A percentile compares a stretch with the other conserved stretches of the same genome.
Evolutionary conservation across 1,284 basidiomycete genomes (phyloP).

Genomic region (Ceratobasidium sp.): DNA sequence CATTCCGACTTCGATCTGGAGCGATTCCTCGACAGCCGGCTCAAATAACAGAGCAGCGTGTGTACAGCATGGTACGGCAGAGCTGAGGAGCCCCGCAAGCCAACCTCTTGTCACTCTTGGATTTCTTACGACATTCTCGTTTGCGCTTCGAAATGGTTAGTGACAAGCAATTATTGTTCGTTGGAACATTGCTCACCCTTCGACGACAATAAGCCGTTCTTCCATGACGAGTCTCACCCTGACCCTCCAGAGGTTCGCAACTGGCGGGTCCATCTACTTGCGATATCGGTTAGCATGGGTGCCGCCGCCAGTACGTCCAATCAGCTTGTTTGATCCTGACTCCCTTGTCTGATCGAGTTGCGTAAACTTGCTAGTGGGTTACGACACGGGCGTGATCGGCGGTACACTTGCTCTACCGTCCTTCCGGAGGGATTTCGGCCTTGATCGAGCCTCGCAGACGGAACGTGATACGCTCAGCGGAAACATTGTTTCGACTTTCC

Average conservation of each 20-base stretch:
- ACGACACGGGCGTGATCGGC: slow-evolving; percentile 49
- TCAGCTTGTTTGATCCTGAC: slow-evolving; percentile 6
- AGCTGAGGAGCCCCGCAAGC: slow-evolving; percentile 30
- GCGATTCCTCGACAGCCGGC: neutral
- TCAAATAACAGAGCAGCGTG: slow-evolving; percentile 25
- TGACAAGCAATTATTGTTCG: neutral
- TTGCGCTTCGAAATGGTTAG: slow-evolving; percentile 20
- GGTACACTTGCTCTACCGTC: slow-evolving; percentile 47
- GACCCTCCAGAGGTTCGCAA: slow-evolving; percentile 34
- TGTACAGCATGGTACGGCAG: slow-evolving; percentile 2
- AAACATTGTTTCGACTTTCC: slow-evolving; percentile 52
- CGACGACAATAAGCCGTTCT: slow-evolving; percentile 5
- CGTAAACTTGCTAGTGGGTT: slow-evolving; percentile 39
- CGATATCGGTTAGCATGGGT: slow-evolving; percentile 35
- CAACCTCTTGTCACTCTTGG: slow-evolving; percentile 19
- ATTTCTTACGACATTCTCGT: slow-evolving; percentile 7
- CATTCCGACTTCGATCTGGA: neutral
- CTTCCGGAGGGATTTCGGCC: slow-evolving; percentile 46
- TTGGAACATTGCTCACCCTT: neutral
- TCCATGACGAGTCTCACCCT: slow-evolving; percentile 26
- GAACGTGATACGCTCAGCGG: slow-evolving; percentile 44
- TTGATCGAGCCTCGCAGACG: slow-evolving; percentile 41
- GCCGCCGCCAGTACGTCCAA: slow-evolving; percentile 19
- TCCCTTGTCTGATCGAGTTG: neutral
- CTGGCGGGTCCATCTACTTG: slow-evolving; percentile 31